These are phyloP conservation scores for Ophiosphaerella korrae DNA, from an alignment of 2,329 filamentous ascomycete species.

Conservation along the genomic window DNA sequence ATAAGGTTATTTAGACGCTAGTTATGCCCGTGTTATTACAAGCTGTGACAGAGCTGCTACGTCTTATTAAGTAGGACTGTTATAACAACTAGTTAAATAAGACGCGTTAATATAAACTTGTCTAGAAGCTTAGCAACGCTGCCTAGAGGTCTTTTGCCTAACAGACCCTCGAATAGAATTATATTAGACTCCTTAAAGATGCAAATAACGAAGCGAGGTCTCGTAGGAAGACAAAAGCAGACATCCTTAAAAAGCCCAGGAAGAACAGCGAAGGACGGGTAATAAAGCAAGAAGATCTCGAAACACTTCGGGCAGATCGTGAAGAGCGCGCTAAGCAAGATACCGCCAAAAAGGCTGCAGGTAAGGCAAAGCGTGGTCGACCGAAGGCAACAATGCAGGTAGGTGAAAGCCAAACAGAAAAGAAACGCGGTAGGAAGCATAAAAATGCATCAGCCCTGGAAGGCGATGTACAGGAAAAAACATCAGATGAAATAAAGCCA, in stretches of 20 bases:
- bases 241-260: not conserved
- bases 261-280: not conserved
- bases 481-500: conserved; percentile 1
- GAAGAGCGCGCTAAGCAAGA: not conserved
- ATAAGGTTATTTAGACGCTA: too few species aligned
- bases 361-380: not conserved
- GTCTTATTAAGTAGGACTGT: too few species aligned
- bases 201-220: not conserved
- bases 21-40: too few species aligned
- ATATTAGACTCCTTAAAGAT: too few species aligned
- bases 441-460: not conserved
- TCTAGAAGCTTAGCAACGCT: not conserved
- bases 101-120: not conserved
- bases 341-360: not conserved
- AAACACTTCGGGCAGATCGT: too few species aligned
- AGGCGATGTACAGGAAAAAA: not conserved
- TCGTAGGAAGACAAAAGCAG: not conserved
- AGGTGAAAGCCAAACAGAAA: not conserved
- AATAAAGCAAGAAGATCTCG: too few species aligned
- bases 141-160: not conserved
- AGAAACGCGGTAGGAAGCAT: not conserved
- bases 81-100: too few species aligned
- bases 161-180: too few species aligned
- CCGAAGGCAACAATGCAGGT: not conserved
- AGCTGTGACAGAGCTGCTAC: too few species aligned